Conservation (phyloP, 2,329 filamentous ascomycete species). For the Hypoxylon sp. region DNA sequence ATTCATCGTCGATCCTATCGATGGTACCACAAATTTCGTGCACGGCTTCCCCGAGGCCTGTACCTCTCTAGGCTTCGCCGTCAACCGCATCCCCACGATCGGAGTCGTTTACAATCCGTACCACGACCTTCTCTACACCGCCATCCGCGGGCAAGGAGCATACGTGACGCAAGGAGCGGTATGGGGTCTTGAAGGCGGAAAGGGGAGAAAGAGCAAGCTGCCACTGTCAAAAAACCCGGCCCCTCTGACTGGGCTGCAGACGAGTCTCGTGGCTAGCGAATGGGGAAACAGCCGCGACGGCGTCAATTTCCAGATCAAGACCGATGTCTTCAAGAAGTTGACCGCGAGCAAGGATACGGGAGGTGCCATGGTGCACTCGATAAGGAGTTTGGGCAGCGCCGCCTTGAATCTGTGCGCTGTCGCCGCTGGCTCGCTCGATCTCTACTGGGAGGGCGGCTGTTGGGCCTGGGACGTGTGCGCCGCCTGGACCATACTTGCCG, state of each 20-base stretch:
- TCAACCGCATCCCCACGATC: slow-evolving; percentile 68
- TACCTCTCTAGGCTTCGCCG: slow-evolving; percentile 77
- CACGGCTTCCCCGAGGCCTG: slow-evolving; percentile 78
- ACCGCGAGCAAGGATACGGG: slow-evolving; percentile 66
- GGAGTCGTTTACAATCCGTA: slow-evolving; percentile 86
- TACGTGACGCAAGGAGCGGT: slow-evolving; percentile 60
- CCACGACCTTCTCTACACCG: slow-evolving; percentile 73
- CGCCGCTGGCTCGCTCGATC: slow-evolving; percentile 74
- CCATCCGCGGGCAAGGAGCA: slow-evolving; percentile 72
- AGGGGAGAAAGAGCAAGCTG: slow-evolving; percentile 50
- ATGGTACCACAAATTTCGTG: slow-evolving; percentile 84
- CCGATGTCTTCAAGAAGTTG: slow-evolving; percentile 69
- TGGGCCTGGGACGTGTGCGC: slow-evolving; percentile 89
- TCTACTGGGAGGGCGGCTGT: slow-evolving; percentile 85
- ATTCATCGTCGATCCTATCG: slow-evolving; percentile 84
- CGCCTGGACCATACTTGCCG: slow-evolving; percentile 77
- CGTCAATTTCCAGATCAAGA: slow-evolving; percentile 75
- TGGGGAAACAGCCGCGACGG: slow-evolving; percentile 76
- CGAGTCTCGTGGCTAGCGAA: slow-evolving; percentile 73
- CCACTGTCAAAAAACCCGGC: slow-evolving; percentile 60
- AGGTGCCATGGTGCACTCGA: slow-evolving; percentile 78
- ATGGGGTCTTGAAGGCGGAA: slow-evolving; percentile 51
- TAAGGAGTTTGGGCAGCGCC: slow-evolving; percentile 76
- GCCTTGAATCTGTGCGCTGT: slow-evolving; percentile 79
- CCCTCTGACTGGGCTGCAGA: slow-evolving; percentile 67